Base-by-base conservation (phyloP, 2,329 filamentous ascomycete species). In the Paraphaeosphaeria minitans region DNA sequence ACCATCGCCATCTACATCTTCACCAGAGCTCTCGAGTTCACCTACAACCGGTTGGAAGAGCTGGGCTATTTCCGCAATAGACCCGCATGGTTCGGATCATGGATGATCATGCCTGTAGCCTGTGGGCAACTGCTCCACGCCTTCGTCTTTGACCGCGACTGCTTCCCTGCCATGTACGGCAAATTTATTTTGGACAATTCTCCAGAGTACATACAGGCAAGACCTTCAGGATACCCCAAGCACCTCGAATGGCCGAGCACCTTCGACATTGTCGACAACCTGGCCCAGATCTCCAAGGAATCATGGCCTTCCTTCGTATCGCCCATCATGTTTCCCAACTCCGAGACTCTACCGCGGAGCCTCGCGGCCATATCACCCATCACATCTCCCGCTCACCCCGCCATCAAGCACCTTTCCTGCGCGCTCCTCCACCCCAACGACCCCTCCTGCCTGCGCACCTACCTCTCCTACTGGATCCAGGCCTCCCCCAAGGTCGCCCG, bases 231-330 rank as follows among this genome's bases (percentile, higher is more conserved):
- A 61, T 90, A 92, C 68, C 89, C 93, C 0, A 72, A 79, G 0
- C 80, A 82, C 39, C 80, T 91, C 27, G 80, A 82, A 33, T 98
- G 94, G 93, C 95, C 93, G 1, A 82, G 81, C 42, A 84, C 87
- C 1, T 86, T 89, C 69, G 85, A 92, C 60, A 88, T 97, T 29
- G 86, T 96, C 12, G 91, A 96, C 65, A 92, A 86, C 49, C 78
- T 99, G 16, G 91, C 89, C 4, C 84, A 90, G 66, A 94, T 97
- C 81, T 91, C 93, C 16, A 85, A 85, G 64, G 83, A 94, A 22
- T 87, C 87, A 71, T 97, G 94, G 91, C 94, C 93, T 83, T 90
- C 89, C 0, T 97, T 93, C 75, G 83, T 90, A 52, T 94, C 92
- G 0, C 94, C 94, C 0, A 94, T 93, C 42, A 84, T 97, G 58